Conservation (phyloP, 1,284 basidiomycete genomes). For the Trametes polyzona region DNA sequence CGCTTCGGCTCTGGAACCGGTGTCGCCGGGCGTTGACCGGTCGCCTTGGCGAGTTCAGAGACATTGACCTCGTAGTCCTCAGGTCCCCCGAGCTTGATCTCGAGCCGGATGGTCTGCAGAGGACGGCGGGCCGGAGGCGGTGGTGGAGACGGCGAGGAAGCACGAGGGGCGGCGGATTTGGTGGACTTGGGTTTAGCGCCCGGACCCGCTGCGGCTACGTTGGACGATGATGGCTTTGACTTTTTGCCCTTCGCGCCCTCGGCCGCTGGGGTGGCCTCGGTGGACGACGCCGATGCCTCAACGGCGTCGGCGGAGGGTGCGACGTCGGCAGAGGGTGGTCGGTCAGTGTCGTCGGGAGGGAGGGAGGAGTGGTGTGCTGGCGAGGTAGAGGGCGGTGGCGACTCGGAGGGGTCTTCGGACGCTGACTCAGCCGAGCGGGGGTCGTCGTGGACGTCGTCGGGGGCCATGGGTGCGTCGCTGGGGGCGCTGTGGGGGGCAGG, state of each 20-base stretch:
- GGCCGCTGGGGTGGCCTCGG: constrained; percentile 9
- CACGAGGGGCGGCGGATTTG: constrained; percentile 50
- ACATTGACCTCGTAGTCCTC: constrained; percentile 77
- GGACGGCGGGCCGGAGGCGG: constrained; percentile 55
- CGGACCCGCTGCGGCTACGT: constrained; percentile 31
- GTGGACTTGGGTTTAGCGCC: constrained; percentile 48
- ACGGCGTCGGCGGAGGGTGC: constrained; percentile 10
- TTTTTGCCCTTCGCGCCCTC: constrained; percentile 28
- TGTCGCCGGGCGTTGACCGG: constrained; percentile 66
- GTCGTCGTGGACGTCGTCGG: constrained; percentile 20
- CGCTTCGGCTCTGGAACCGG: constrained; percentile 49
- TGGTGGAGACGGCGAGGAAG: constrained; percentile 64
- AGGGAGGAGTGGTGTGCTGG: constrained; percentile 35
- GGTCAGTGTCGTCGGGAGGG: constrained; percentile 30
- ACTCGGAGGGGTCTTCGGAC: constrained; percentile 14
- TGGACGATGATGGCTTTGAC: constrained; percentile 34
- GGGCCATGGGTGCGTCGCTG: constrained; percentile 28
- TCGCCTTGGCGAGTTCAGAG: constrained; percentile 55
- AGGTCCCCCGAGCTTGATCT: constrained; percentile 71
- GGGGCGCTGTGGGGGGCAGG: constrained; percentile 23
- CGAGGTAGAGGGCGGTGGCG: constrained; percentile 29
- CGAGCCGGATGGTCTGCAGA: constrained; percentile 68
- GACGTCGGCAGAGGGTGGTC: constrained; percentile 18
- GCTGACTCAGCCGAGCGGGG: constrained; percentile 18
- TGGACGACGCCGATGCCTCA: constrained; percentile 11